Conservation (phyloP, 805 yeast species). For the Metschnikowia proteae region DNA sequence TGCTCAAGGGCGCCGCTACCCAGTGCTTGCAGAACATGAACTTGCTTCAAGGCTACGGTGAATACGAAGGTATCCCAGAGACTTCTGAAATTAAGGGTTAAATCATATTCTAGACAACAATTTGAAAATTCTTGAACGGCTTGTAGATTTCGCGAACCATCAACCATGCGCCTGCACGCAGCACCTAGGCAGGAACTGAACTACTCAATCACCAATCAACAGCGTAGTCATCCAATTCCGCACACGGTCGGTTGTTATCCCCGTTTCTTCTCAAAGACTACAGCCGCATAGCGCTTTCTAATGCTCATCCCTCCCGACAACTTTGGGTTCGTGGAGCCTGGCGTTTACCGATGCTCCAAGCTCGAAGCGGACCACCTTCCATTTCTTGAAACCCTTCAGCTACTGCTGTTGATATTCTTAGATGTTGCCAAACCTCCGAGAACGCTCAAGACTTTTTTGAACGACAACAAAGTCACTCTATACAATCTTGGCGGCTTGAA, state of each 20-base stretch:
- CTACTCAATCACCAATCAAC: neutral
- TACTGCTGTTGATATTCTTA: slow-evolving; percentile 66
- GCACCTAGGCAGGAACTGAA: neutral
- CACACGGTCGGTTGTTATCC: neutral
- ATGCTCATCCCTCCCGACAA: slow-evolving; percentile 93
- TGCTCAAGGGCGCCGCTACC: slow-evolving; percentile 97
- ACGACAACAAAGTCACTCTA: slow-evolving; percentile 50
- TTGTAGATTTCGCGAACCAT: neutral
- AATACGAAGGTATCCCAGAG: slow-evolving; percentile 91
- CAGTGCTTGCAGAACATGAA: slow-evolving; percentile 97
- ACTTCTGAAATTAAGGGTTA: slow-evolving; percentile 12
- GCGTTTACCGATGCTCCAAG: slow-evolving; percentile 74
- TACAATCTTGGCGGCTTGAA: slow-evolving; percentile 44
- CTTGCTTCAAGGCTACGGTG: slow-evolving; percentile 83
- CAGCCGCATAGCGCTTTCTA: neutral
- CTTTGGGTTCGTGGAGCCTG: slow-evolving; percentile 87
- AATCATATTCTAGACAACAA: neutral
- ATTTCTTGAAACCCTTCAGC: slow-evolving; percentile 67
- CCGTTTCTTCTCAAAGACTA: neutral
- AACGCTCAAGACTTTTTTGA: slow-evolving; percentile 62
- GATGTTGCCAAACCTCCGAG: slow-evolving; percentile 86
- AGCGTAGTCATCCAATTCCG: neutral
- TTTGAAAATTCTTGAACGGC: neutral
- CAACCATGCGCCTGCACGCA: neutral
- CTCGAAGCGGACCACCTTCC: slow-evolving; percentile 73